Percentiles rank a stretch among this genome's conserved stretches.
Evolutionary conservation across 805 yeast genomes (phyloP).

Genomic region (Kluyveromyces aestuarii): DNA sequence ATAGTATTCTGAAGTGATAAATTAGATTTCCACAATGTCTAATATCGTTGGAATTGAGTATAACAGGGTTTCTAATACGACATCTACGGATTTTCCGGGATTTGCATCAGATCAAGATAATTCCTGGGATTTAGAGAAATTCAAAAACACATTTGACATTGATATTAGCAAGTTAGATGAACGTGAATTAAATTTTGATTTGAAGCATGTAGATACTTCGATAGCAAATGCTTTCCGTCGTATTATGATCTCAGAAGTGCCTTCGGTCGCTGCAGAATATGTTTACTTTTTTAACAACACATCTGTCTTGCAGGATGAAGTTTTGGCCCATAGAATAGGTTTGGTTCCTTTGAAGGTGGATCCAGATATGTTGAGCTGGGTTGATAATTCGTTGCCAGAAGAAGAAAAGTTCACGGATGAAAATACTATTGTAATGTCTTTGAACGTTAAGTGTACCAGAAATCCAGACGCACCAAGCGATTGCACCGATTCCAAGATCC

Average conservation of each 20-base stretch:
- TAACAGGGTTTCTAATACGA: slow-evolving; percentile 83
- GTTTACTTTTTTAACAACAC: slow-evolving; percentile 90
- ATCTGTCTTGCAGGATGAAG: slow-evolving; percentile 95
- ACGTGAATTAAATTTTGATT: slow-evolving; percentile 76
- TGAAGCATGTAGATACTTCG: slow-evolving; percentile 81
- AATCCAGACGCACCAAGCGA: slow-evolving; percentile 76
- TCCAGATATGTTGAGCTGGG: slow-evolving; percentile 84
- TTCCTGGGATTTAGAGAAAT: slow-evolving; percentile 78
- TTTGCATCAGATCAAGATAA: slow-evolving; percentile 49
- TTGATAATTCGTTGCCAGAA: slow-evolving; percentile 54
- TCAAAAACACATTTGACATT: slow-evolving; percentile 58
- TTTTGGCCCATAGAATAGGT: slow-evolving; percentile 91
- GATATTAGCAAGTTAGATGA: slow-evolving; percentile 56
- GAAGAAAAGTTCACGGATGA: slow-evolving; percentile 72
- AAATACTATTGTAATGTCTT: slow-evolving; percentile 77
- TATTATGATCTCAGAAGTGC: slow-evolving; percentile 94
- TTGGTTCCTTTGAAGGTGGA: slow-evolving; percentile 82
- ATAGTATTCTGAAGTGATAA: background rate
- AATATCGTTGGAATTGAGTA: slow-evolving; percentile 80
- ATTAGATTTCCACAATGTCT: slow-evolving; percentile 14
- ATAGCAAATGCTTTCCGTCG: slow-evolving; percentile 94
- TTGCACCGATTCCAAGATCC: slow-evolving; percentile 70
- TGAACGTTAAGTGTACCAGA: slow-evolving; percentile 75
- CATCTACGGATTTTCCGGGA: slow-evolving; percentile 91
- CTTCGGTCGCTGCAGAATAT: slow-evolving; percentile 90